phyloP scores from a whole-genome alignment of 2,329 filamentous ascomycete genomes.

The Talaromyces sp. region DNA sequence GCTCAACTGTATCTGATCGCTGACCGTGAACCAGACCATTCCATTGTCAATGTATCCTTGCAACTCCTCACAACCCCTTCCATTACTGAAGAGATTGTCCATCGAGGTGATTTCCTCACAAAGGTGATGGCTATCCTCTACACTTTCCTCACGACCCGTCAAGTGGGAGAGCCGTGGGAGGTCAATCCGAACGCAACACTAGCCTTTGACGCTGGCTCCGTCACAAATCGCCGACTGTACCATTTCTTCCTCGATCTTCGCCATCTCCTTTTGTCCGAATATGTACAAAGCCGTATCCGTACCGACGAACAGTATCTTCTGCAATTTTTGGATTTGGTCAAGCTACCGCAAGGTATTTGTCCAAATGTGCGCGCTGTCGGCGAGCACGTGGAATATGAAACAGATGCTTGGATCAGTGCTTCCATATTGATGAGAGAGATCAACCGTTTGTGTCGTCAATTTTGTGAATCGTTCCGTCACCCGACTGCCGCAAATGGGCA shows the following conservation, averaged over 20 bases:
- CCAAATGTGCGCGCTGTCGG: constrained; percentile 88
- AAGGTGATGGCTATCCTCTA: constrained; percentile 95
- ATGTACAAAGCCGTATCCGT: constrained; percentile 82
- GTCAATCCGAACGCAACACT: constrained; percentile 82
- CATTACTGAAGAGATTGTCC: constrained; percentile 92
- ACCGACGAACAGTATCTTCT: constrained; percentile 82
- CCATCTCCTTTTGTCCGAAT: constrained; percentile 82
- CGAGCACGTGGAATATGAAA: constrained; percentile 97
- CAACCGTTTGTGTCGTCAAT: constrained; percentile 84
- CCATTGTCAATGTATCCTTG: constrained; percentile 94
- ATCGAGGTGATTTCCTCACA: constrained; percentile 91
- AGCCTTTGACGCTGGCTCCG: constrained; percentile 89
- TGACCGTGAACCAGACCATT: constrained; percentile 94
- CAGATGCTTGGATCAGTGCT: constrained; percentile 95
- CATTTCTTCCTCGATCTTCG: constrained; percentile 96
- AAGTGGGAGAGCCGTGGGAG: constrained; percentile 91
- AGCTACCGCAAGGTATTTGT: constrained; percentile 94
- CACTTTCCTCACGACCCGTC: constrained; percentile 91
- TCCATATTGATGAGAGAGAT: constrained; percentile 93
- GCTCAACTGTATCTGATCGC: constrained; percentile 95
- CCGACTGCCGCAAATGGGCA: constrained; percentile 62
- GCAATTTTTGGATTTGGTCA: constrained; percentile 93
- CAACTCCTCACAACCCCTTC: constrained; percentile 97
- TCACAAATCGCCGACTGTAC: constrained; percentile 93
- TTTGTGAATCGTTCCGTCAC: constrained; percentile 80